A percentile compares a stretch with the other conserved stretches of the same genome.
phyloP scores from a whole-genome alignment of 2,329 filamentous ascomycete species.

The Knufia fluminis region DNA sequence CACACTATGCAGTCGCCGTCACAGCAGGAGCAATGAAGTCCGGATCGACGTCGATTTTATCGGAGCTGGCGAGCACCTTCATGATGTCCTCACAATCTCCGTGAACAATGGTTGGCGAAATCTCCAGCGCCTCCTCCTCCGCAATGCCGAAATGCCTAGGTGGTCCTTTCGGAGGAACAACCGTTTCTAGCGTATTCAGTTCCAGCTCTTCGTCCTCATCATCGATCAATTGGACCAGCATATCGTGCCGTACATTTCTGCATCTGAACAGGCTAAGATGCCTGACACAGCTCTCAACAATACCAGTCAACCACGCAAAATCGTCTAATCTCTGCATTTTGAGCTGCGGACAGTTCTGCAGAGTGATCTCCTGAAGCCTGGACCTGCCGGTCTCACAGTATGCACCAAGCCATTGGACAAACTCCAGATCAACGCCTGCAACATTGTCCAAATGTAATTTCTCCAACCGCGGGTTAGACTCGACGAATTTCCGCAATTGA shows the following conservation, averaged over 20 bases:
- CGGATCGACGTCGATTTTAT: conserved; percentile 4
- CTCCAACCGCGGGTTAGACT: conserved; percentile 24
- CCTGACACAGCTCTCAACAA: background rate
- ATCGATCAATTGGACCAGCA: conserved; percentile 7
- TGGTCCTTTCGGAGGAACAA: background rate
- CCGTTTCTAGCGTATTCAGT: background rate
- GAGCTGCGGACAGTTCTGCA: conserved; percentile 4
- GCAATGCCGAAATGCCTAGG: background rate
- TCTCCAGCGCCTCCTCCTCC: background rate
- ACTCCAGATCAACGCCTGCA: conserved; percentile 27
- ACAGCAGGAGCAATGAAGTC: background rate
- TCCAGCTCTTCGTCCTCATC: background rate
- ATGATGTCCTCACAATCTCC: background rate
- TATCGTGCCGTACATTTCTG: conserved; percentile 3
- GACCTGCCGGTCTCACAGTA: background rate
- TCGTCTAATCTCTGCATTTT: conserved; percentile 3
- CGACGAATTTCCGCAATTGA: conserved; percentile 28
- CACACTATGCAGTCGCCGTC: background rate
- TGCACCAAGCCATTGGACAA: conserved; percentile 29
- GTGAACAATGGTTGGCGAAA: background rate
- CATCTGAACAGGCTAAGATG: conserved; percentile 2
- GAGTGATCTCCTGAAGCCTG: conserved; percentile 1
- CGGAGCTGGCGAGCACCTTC: too few species aligned
- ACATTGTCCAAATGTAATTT: conserved; percentile 28
- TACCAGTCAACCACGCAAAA: conserved; percentile 3